Conservation (phyloP, 179 eudicot genomes). For the Spergularia azorica region DNA sequence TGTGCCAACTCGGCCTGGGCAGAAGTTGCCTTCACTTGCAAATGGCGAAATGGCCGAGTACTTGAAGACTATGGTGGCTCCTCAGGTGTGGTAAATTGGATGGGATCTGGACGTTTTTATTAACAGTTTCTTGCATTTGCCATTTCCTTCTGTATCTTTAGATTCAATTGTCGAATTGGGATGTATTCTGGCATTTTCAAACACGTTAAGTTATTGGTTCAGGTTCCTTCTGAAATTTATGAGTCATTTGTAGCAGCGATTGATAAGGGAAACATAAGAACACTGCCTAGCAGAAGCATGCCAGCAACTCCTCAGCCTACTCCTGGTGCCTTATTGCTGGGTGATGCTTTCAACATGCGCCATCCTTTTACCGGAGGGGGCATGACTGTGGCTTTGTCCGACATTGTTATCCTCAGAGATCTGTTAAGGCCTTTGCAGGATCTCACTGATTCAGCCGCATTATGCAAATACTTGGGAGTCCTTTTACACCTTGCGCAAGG, state of each 20-base stretch:
- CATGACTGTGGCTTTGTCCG: conserved; percentile 81
- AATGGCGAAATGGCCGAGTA: conserved; percentile 72
- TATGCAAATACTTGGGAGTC: conserved; percentile 56
- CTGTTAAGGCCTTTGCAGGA: conserved; percentile 56
- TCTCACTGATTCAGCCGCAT: conserved; percentile 42
- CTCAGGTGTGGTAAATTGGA: conserved; percentile 30
- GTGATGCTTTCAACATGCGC: conserved; percentile 89
- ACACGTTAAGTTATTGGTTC: not conserved
- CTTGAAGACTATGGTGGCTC: conserved; percentile 59
- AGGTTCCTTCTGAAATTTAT: conserved; percentile 61
- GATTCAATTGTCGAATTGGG: not conserved
- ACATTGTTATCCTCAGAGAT: conserved; percentile 59
- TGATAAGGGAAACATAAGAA: conserved; percentile 61
- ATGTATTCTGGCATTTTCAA: not conserved
- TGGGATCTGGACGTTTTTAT: not conserved
- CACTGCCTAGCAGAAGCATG: conserved; percentile 74
- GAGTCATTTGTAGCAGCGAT: conserved; percentile 66
- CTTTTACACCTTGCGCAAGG: conserved; percentile 77
- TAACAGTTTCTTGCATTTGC: too few relatives aligned
- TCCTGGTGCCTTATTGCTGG: conserved; percentile 72
- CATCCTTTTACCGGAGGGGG: conserved; percentile 92
- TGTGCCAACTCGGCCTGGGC: conserved; percentile 58
- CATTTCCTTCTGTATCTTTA: not conserved
- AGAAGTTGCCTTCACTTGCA: conserved; percentile 64
- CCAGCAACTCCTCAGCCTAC: conserved; percentile 65